A percentile compares a stretch with the other conserved stretches of the same genome.
Conservation (phyloP, 176 grass and related monocot species). For the Ensete ventricosum region DNA sequence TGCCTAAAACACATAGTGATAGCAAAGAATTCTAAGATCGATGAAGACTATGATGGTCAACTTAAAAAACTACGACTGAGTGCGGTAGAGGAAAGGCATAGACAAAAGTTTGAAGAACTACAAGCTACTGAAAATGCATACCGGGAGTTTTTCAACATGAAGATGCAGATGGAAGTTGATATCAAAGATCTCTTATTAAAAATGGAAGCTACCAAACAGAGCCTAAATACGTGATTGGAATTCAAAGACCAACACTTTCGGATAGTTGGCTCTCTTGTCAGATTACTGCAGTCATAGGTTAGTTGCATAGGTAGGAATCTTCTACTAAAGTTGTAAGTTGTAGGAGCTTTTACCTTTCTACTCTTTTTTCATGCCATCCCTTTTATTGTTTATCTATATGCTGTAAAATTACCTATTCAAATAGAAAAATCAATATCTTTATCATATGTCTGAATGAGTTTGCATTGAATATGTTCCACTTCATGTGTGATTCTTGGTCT, state of each 20-base stretch:
- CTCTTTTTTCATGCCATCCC: not conserved
- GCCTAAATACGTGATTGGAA: slow-evolving; percentile 27
- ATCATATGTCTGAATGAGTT: not conserved
- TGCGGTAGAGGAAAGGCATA: slow-evolving; percentile 62
- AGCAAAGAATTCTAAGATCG: slow-evolving; percentile 43
- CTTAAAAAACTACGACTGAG: slow-evolving; percentile 37
- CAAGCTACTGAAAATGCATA: slow-evolving; percentile 54
- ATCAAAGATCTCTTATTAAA: slow-evolving; percentile 78
- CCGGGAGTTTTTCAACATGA: slow-evolving; percentile 59
- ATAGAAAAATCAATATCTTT: not conserved
- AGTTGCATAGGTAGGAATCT: slow-evolving; percentile 1
- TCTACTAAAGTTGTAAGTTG: slow-evolving; percentile 3
- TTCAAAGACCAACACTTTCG: not conserved
- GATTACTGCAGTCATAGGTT: slow-evolving; percentile 3
- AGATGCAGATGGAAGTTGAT: slow-evolving; percentile 69
- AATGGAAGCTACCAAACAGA: slow-evolving; percentile 69
- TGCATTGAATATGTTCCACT: not conserved
- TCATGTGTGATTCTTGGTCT: not conserved
- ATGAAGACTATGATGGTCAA: slow-evolving; percentile 57
- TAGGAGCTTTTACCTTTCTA: slow-evolving; percentile 2
- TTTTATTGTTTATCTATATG: not conserved
- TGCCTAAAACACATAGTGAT: slow-evolving; percentile 38
- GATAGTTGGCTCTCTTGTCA: not conserved
- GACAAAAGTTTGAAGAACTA: slow-evolving; percentile 64
- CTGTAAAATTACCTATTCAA: not conserved